Conservation (phyloP, 805 yeast species). For the Myxozyma nipponensis region DNA sequence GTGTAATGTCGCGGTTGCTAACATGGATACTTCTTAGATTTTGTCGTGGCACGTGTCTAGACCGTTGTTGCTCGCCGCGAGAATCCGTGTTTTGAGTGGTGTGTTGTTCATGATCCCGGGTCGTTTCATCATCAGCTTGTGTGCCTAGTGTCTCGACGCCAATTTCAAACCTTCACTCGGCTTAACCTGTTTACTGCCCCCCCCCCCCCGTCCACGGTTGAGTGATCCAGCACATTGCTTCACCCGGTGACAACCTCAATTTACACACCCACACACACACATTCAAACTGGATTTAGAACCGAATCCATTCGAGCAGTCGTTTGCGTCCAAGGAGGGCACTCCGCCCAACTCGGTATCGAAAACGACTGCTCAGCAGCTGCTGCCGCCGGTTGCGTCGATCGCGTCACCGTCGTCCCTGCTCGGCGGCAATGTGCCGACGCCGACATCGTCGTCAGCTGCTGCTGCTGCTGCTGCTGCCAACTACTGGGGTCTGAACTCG, state of each 20-base stretch:
- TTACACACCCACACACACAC: too few relatives aligned
- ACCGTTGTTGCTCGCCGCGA: too few relatives aligned
- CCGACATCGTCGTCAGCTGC: slow-evolving; percentile 11
- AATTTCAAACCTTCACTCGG: background rate
- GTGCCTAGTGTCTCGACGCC: background rate
- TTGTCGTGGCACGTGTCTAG: too few relatives aligned
- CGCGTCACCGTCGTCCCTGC: slow-evolving; percentile 28
- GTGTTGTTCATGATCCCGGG: too few relatives aligned
- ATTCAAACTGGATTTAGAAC: slow-evolving; percentile 65
- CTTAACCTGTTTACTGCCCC: background rate
- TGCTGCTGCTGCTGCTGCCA: slow-evolving; percentile 7
- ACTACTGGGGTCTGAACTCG: slow-evolving; percentile 26
- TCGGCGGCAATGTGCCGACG: slow-evolving; percentile 6
- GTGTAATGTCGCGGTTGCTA: too few relatives aligned
- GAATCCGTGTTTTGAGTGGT: too few relatives aligned
- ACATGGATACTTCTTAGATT: too few relatives aligned
- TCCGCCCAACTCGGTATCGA: slow-evolving; percentile 10
- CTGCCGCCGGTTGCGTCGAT: slow-evolving; percentile 29
- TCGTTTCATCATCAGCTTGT: too few relatives aligned
- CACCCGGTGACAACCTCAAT: too few relatives aligned
- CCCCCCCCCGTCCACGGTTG: too few relatives aligned
- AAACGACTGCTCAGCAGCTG: slow-evolving; percentile 5
- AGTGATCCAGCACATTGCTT: too few relatives aligned
- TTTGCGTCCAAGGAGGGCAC: slow-evolving; percentile 59
- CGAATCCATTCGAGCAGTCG: slow-evolving; percentile 91